Base-by-base conservation (phyloP, 768 basidiomycete species). In the Leccinum incarnatum region DNA sequence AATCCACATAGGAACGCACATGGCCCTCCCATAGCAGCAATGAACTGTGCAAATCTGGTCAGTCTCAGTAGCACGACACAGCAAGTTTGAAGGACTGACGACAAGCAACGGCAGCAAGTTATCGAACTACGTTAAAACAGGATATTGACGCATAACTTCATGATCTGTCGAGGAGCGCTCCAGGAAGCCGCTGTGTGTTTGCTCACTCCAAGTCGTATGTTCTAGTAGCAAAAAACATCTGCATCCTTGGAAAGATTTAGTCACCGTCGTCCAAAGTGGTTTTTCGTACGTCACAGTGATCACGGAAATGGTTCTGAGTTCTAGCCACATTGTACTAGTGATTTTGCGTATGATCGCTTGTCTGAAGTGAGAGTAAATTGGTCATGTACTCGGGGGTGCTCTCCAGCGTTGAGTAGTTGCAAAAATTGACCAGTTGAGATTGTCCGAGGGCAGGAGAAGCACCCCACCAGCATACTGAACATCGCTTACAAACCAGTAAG, bases 71-170 rank as follows among this genome's bases (percentile, higher is more conserved):
- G 23, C 21, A 29, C 11, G 21, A 34, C 36, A 40, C 9, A 47
- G 2, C 29, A 29, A 29, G 8, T 29, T 29, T 29, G 29, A 29
- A 29, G 8, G 27, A 29, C 27, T 29, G 27, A 29, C 27, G 53
- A 58, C 36, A 2, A 51, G 40, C 5, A 29, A 25, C 3, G 55
- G 53, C 9, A 58, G 9, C 32, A 12, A 51, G 27, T 56, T 23
- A 36, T 36, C 34, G 34, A 19, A 50, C n/a, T 9, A 32, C 29
- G 40, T 48, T 29, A 36, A 50, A 42, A 64, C 32, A 23, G 52
- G 50, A 30, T 56, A 52, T 34, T 52, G 49, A 37, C 45, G 54
- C 54, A 62, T 42, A 23, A 53, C 55, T 57, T 53, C 30, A 21
- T 30, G 19, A 5, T 29, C 5, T 34, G 32, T 36, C 40, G 40